Percentiles rank a stretch among this genome's conserved stretches.
These are phyloP conservation scores for Elaeis oleifera DNA, from an alignment of 202 grass and related monocot species.

Conservation along the genomic window DNA sequence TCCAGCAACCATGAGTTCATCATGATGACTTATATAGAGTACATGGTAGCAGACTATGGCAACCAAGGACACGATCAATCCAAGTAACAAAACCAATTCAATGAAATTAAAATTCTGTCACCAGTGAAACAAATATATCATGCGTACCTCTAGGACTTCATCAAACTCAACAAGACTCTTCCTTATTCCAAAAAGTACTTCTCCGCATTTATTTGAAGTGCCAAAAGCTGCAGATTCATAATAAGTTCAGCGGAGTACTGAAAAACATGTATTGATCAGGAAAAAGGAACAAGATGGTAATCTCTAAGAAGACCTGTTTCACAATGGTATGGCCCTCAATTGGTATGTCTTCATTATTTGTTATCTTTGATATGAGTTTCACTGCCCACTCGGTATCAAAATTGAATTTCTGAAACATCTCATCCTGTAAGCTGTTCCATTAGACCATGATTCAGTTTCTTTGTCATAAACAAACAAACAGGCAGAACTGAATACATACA, in stretches of 20 bases:
- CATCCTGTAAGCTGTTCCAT: constrained; percentile 81
- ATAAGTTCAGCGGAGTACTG: constrained; percentile 2
- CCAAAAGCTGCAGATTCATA: constrained; percentile 58
- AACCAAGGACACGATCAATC: no score
- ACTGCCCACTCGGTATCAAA: constrained; percentile 97
- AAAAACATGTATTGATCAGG: not conserved
- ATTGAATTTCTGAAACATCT: constrained; percentile 98
- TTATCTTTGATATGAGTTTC: constrained; percentile 90
- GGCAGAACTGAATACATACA: not conserved
- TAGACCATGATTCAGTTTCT: constrained; percentile 20
- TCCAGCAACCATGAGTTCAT: no score
- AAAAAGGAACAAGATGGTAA: not conserved
- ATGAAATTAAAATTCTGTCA: no score
- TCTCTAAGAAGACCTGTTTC: constrained; percentile 60
- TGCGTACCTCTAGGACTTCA: constrained; percentile 78
- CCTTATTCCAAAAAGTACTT: constrained; percentile 95
- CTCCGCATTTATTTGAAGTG: constrained; percentile 93
- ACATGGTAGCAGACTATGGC: no score
- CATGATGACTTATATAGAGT: no score
- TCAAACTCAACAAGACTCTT: constrained; percentile 99
- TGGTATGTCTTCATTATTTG: constrained; percentile 75
- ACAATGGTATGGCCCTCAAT: constrained; percentile 76
- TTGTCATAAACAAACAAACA: not conserved
- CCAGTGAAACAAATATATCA: not conserved
- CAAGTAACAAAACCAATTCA: no score